These are phyloP conservation scores for Cucurbita ficifolia DNA, from an alignment of 306 rosid species.

Conservation along the genomic window DNA sequence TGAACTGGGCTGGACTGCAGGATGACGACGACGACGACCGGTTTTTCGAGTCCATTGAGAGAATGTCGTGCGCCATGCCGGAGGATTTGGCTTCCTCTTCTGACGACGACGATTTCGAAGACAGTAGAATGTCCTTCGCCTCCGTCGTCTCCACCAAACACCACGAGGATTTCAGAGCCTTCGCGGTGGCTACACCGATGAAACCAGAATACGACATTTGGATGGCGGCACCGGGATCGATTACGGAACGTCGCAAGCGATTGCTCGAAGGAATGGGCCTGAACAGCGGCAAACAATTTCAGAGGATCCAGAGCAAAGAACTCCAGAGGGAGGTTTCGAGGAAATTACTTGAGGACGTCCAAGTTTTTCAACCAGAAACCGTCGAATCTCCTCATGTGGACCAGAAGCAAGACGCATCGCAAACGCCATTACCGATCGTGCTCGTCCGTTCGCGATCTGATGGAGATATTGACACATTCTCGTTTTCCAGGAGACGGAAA, in stretches of 20 bases:
- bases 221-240: conserved; percentile 67
- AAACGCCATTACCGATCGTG: conserved; percentile 10
- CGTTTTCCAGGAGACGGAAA: conserved; percentile 26
- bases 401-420: not conserved
- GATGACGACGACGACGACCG: conserved; percentile 39
- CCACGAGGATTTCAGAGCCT: not conserved
- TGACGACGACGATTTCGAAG: conserved; percentile 29
- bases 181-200: not conserved
- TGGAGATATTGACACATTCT: conserved; percentile 33
- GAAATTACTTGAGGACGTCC: not conserved
- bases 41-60: conserved; percentile 40
- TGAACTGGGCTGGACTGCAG: conserved; percentile 49
- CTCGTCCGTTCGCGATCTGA: conserved; percentile 59
- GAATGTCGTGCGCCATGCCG: conserved; percentile 23
- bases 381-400: not conserved
- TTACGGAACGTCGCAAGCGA: conserved; percentile 36
- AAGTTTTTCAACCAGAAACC: not conserved
- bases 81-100: conserved; percentile 32
- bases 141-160: conserved; percentile 25
- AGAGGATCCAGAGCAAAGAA: conserved; percentile 10
- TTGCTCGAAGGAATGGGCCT: conserved; percentile 62
- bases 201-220: conserved; percentile 44
- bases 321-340: conserved; percentile 7
- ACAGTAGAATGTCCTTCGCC: conserved; percentile 47
- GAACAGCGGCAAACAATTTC: conserved; percentile 21